Percentiles rank a stretch among this genome's conserved stretches.
Conservation (phyloP, 345 rosid genomes). For the Noccaea bulbosa region DNA sequence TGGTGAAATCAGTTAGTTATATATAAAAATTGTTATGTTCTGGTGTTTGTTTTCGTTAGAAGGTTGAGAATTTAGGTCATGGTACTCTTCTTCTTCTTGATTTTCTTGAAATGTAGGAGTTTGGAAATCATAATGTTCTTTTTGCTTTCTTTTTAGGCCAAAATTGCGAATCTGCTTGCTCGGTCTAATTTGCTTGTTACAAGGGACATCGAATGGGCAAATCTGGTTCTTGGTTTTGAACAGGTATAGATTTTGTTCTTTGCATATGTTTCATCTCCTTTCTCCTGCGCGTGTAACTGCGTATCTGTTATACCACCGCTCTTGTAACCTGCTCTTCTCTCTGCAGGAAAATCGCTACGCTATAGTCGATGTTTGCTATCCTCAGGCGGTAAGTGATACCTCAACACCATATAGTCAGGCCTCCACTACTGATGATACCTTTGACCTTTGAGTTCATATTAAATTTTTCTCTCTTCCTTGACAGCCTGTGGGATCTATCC, state of each 20-base stretch:
- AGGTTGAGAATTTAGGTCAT: conserved; percentile 9
- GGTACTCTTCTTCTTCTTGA: background rate
- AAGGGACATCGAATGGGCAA: conserved; percentile 98
- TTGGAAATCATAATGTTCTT: conserved; percentile 12
- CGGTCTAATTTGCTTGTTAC: conserved; percentile 91
- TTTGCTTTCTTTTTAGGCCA: conserved; percentile 47
- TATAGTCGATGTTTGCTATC: conserved; percentile 84
- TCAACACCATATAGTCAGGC: background rate
- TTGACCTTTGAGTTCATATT: conserved; percentile 24
- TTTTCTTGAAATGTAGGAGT: conserved; percentile 13
- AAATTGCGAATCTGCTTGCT: conserved; percentile 84
- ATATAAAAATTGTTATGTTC: background rate
- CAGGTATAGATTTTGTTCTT: conserved; percentile 55
- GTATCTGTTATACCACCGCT: conserved; percentile 17
- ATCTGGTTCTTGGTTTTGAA: conserved; percentile 93
- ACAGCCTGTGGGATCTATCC: conserved; percentile 91
- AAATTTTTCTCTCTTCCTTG: conserved; percentile 24
- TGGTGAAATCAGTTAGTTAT: background rate
- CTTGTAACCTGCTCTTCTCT: conserved; percentile 8
- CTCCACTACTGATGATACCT: background rate
- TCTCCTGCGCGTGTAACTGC: conserved; percentile 6
- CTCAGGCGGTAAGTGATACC: conserved; percentile 64
- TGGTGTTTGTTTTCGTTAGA: background rate
- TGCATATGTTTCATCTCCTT: background rate
- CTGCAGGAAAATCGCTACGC: conserved; percentile 93